These are phyloP conservation scores for Aspergillus egyptiacus DNA, from an alignment of 495 filamentous ascomycete species.

Conservation along the genomic window DNA sequence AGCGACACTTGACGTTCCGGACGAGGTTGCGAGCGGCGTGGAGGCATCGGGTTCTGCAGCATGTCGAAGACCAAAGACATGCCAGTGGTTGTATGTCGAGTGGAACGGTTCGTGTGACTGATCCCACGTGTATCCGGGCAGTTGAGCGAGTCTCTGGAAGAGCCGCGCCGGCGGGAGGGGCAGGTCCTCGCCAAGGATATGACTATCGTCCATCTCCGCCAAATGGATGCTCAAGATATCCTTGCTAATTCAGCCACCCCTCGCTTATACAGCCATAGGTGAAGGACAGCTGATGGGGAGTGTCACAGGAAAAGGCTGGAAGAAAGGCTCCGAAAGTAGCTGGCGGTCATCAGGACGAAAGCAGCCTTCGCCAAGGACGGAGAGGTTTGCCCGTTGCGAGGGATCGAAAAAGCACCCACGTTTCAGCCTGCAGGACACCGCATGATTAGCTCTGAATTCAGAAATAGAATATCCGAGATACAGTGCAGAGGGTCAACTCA, in stretches of 20 bases:
- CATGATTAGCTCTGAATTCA: slow-evolving; percentile 6
- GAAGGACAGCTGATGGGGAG: neutral
- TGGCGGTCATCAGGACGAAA: slow-evolving; percentile 22
- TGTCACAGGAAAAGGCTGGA: slow-evolving; percentile 5
- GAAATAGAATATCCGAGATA: neutral
- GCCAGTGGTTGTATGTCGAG: slow-evolving; percentile 79
- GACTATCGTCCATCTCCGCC: slow-evolving; percentile 36
- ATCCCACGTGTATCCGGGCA: slow-evolving; percentile 74
- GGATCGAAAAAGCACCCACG: neutral
- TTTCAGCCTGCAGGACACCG: slow-evolving; percentile 3
- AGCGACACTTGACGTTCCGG: slow-evolving; percentile 39
- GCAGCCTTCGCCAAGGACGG: slow-evolving; percentile 22
- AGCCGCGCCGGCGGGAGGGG: slow-evolving; percentile 64
- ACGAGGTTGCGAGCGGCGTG: slow-evolving; percentile 42
- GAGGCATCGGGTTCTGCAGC: slow-evolving; percentile 33
- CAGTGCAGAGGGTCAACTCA: neutral
- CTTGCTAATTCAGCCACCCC: slow-evolving; percentile 12
- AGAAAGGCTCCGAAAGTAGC: slow-evolving; percentile 6
- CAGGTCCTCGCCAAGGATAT: slow-evolving; percentile 52
- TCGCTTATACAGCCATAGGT: slow-evolving; percentile 24
- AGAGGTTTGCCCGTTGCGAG: slow-evolving; percentile 6
- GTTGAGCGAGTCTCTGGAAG: slow-evolving; percentile 63
- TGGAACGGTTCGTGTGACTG: slow-evolving; percentile 63
- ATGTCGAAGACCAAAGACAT: slow-evolving; percentile 50
- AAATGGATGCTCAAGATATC: slow-evolving; percentile 15